These are phyloP conservation scores for Podospora comata DNA, from an alignment of 495 filamentous ascomycete species.

Conservation along the genomic window DNA sequence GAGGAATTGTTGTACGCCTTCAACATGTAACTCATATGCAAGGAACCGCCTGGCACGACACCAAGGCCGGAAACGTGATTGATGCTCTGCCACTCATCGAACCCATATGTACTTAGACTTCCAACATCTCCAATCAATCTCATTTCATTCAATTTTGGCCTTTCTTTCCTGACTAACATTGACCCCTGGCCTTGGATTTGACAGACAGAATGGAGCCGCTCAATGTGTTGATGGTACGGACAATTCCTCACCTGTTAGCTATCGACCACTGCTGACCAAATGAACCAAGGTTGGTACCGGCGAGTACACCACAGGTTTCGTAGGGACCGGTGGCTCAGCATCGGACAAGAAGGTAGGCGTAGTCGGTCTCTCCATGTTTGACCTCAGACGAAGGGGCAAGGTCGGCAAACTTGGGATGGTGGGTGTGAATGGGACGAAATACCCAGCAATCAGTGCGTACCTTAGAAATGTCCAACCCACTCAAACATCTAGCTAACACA, in stretches of 20 bases:
- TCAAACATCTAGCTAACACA: background rate
- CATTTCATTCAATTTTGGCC: background rate
- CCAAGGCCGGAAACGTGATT: background rate
- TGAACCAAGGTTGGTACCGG: constrained; percentile 70
- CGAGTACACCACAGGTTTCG: constrained; percentile 93
- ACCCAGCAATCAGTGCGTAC: constrained; percentile 77
- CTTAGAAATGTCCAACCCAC: background rate
- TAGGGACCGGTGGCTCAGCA: constrained; percentile 69
- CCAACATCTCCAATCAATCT: background rate
- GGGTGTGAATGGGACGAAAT: constrained; percentile 82
- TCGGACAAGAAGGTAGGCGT: constrained; percentile 94
- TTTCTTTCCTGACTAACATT: background rate
- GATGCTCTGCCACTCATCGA: background rate
- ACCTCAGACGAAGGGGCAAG: constrained; percentile 82
- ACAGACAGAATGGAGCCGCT: constrained; percentile 63
- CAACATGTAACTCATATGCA: background rate
- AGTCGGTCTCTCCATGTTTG: constrained; percentile 85
- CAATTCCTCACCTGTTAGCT: background rate
- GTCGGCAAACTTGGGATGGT: constrained; percentile 86
- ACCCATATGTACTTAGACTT: background rate
- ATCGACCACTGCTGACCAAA: constrained; percentile 18
- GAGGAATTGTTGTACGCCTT: too few relatives aligned
- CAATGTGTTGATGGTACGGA: constrained; percentile 79
- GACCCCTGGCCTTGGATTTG: background rate
- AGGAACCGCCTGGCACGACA: background rate